phyloP scores from a whole-genome alignment of 2,329 filamentous ascomycete species.

The Neofusicoccum ribis region DNA sequence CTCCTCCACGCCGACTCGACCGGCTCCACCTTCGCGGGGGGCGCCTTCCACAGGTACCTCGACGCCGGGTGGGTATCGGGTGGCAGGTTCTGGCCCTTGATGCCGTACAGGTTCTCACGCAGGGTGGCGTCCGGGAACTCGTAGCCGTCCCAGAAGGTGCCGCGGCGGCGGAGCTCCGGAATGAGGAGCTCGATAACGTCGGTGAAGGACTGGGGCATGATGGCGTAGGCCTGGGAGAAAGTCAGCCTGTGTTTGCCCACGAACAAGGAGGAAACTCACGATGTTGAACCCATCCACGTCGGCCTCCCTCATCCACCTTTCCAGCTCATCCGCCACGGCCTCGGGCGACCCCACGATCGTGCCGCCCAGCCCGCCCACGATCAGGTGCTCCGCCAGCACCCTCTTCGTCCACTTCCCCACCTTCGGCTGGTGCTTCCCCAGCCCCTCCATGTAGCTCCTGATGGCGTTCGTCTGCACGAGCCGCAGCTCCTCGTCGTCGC shows the following conservation, averaged over 20 bases:
- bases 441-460: constrained; percentile 22
- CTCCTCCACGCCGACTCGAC: constrained; percentile 26
- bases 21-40: constrained; percentile 30
- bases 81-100: constrained; percentile 52
- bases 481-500: constrained; percentile 62
- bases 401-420: constrained; percentile 69
- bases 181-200: constrained; percentile 63
- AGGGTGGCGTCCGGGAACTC: constrained; percentile 60
- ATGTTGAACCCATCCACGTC: constrained; percentile 77
- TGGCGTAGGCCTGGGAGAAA: constrained; percentile 54
- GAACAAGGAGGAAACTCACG: constrained; percentile 43
- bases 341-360: constrained; percentile 64
- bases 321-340: constrained; percentile 67
- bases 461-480: constrained; percentile 16
- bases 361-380: constrained; percentile 66
- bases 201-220: constrained; percentile 68
- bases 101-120: constrained; percentile 60
- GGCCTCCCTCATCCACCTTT: constrained; percentile 66
- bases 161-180: constrained; percentile 62
- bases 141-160: constrained; percentile 58
- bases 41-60: constrained; percentile 45
- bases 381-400: constrained; percentile 67
- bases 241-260: too few species aligned
- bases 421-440: constrained; percentile 25
- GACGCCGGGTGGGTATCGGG: constrained; percentile 55